A percentile compares a stretch with the other conserved stretches of the same genome.
Evolutionary conservation across 73 alveolate species (phyloP).

Genomic region (Paramecium primaurelia): DNA sequence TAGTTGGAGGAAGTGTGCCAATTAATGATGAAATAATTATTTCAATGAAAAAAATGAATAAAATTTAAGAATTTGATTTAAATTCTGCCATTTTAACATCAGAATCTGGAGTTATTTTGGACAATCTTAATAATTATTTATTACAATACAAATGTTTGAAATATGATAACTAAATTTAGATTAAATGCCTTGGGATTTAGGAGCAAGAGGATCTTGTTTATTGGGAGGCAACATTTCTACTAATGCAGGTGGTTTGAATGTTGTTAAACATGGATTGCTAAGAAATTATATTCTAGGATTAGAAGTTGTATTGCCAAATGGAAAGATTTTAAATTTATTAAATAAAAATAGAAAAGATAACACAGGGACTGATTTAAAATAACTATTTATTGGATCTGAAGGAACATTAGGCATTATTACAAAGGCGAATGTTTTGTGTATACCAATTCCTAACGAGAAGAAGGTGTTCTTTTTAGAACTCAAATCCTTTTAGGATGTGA

Average conservation of each 20-base stretch:
- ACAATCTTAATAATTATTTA: slow-evolving; percentile 63
- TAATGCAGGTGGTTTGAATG: slow-evolving; percentile 91
- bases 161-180: not conserved
- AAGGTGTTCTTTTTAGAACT: slow-evolving; percentile 46
- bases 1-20: slow-evolving; percentile 85
- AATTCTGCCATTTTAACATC: slow-evolving; percentile 67
- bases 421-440: slow-evolving; percentile 74
- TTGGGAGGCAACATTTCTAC: slow-evolving; percentile 92
- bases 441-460: slow-evolving; percentile 62
- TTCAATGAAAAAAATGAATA: slow-evolving; percentile 69
- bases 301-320: slow-evolving; percentile 76
- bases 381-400: slow-evolving; percentile 89
- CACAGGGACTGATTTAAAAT: slow-evolving; percentile 84
- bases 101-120: slow-evolving; percentile 82
- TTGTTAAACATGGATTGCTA: slow-evolving; percentile 77
- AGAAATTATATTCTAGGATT: slow-evolving; percentile 84
- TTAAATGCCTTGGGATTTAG: slow-evolving; percentile 84
- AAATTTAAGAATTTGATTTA: slow-evolving; percentile 70
- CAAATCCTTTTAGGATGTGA: slow-evolving; percentile 16
- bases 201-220: slow-evolving; percentile 90
- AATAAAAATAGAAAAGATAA: slow-evolving; percentile 81
- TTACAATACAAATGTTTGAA: slow-evolving; percentile 23
- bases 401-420: slow-evolving; percentile 90
- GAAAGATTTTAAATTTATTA: slow-evolving; percentile 67
- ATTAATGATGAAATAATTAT: slow-evolving; percentile 81